These are phyloP conservation scores for Raddia distichophylla DNA, from an alignment of 176 grass and related monocot species.

Conservation along the genomic window DNA sequence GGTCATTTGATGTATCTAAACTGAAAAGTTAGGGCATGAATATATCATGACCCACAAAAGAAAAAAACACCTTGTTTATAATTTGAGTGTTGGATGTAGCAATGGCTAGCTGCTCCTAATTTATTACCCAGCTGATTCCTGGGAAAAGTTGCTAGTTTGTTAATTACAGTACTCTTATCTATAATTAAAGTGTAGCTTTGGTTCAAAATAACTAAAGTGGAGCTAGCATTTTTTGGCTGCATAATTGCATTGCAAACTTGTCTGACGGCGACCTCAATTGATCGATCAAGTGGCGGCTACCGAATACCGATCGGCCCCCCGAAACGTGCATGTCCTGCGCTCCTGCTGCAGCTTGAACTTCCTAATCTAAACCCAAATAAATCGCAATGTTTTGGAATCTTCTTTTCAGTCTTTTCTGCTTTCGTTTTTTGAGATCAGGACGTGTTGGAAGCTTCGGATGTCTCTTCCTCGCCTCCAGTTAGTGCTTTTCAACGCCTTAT, in stretches of 20 bases:
- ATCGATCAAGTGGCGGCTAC: neutral
- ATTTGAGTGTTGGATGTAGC: neutral
- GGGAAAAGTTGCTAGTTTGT: no score
- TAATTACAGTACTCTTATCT: no score
- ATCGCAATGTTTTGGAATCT: neutral
- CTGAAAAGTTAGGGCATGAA: no score
- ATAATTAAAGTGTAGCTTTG: no score
- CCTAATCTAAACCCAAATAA: neutral
- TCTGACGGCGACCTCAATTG: neutral
- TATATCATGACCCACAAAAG: no score
- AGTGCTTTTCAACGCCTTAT: no score
- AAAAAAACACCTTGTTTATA: neutral
- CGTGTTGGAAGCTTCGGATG: slow-evolving; percentile 20
- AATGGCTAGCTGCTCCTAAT: neutral
- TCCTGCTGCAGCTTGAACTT: neutral
- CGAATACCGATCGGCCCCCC: neutral
- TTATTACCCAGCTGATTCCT: neutral
- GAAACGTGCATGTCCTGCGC: slow-evolving; percentile 1
- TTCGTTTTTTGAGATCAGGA: neutral
- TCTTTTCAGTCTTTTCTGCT: neutral
- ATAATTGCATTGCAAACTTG: neutral
- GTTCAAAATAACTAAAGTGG: no score
- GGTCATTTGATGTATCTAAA: no score
- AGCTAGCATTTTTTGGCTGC: neutral
- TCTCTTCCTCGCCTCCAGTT: neutral